Evolutionary conservation across 2,329 filamentous ascomycete species (phyloP).

Genomic region (Tolypocladium cylindrosporum): DNA sequence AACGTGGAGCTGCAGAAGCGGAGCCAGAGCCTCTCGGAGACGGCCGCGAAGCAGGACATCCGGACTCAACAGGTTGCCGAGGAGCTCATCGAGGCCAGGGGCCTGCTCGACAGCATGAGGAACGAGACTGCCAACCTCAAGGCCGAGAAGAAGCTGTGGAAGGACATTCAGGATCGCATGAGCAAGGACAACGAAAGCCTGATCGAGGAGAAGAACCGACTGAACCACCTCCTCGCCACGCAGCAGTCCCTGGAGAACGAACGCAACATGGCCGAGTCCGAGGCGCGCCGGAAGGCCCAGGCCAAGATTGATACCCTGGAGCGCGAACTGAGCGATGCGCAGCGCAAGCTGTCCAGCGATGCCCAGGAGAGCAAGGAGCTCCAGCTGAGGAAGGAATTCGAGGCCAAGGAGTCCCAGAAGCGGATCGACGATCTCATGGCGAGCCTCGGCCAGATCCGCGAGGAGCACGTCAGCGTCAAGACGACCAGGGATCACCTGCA

Average conservation of each 20-base stretch:
- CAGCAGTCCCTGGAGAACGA: slow-evolving; percentile 89
- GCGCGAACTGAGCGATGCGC: slow-evolving; percentile 64
- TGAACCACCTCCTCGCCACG: slow-evolving; percentile 74
- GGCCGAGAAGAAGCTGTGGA: slow-evolving; percentile 90
- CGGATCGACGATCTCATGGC: slow-evolving; percentile 85
- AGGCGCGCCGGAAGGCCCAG: slow-evolving; percentile 72
- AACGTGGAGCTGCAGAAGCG: slow-evolving; percentile 82
- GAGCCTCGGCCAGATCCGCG: slow-evolving; percentile 68
- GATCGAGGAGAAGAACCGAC: slow-evolving; percentile 71
- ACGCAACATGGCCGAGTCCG: slow-evolving; percentile 73
- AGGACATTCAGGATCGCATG: slow-evolving; percentile 81
- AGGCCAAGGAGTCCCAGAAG: slow-evolving; percentile 78
- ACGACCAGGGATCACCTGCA: slow-evolving; percentile 86
- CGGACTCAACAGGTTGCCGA: slow-evolving; percentile 86
- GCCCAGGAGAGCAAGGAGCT: slow-evolving; percentile 76
- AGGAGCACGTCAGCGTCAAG: slow-evolving; percentile 78
- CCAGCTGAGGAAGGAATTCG: slow-evolving; percentile 77
- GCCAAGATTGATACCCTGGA: slow-evolving; percentile 69
- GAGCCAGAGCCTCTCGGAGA: slow-evolving; percentile 65
- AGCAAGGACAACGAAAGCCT: slow-evolving; percentile 80
- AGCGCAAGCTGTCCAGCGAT: slow-evolving; percentile 76
- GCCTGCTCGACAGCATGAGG: slow-evolving; percentile 73
- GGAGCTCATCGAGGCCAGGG: slow-evolving; percentile 79
- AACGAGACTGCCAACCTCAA: slow-evolving; percentile 89
- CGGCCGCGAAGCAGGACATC: slow-evolving; percentile 80